Conservation (phyloP, 2,329 filamentous ascomycete genomes). For the Colletotrichum falcatum region DNA sequence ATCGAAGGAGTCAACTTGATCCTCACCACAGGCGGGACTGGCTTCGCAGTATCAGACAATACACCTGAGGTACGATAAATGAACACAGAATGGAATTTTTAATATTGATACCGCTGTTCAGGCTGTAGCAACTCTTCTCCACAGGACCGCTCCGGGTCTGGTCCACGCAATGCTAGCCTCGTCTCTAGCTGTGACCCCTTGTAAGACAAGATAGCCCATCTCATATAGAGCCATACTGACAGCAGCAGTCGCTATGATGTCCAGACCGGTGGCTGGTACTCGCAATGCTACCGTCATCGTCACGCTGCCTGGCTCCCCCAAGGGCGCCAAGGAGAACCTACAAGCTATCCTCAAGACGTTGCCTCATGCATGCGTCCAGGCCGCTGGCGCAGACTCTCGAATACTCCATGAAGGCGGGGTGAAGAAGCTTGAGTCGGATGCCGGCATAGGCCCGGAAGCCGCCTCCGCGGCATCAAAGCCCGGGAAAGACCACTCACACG, state of each 20-base stretch:
- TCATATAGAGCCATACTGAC: slow-evolving; percentile 41
- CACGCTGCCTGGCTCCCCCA: slow-evolving; percentile 93
- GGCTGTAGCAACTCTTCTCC: slow-evolving; percentile 83
- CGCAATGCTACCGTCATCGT: slow-evolving; percentile 84
- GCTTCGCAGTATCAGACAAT: slow-evolving; percentile 85
- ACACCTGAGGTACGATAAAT: slow-evolving; percentile 80
- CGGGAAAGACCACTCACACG: slow-evolving; percentile 68
- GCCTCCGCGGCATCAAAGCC: neutral
- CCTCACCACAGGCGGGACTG: slow-evolving; percentile 91
- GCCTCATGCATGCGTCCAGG: slow-evolving; percentile 94
- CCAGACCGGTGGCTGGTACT: slow-evolving; percentile 89
- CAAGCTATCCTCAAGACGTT: slow-evolving; percentile 89
- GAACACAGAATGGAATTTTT: neutral
- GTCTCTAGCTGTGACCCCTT: slow-evolving; percentile 88
- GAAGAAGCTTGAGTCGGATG: slow-evolving; percentile 85
- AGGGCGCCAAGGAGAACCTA: slow-evolving; percentile 94
- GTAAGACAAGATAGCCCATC: slow-evolving; percentile 66
- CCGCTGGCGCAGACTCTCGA: slow-evolving; percentile 85
- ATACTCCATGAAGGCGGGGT: slow-evolving; percentile 83
- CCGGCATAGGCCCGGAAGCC: slow-evolving; percentile 65
- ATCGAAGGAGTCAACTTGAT: slow-evolving; percentile 77
- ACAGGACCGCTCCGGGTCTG: slow-evolving; percentile 88
- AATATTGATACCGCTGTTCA: slow-evolving; percentile 49
- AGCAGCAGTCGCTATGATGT: slow-evolving; percentile 89
- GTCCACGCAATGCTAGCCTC: slow-evolving; percentile 95